These are phyloP conservation scores for Blastobotrys apis DNA, from an alignment of 1,139 yeast species.

Conservation along the genomic window DNA sequence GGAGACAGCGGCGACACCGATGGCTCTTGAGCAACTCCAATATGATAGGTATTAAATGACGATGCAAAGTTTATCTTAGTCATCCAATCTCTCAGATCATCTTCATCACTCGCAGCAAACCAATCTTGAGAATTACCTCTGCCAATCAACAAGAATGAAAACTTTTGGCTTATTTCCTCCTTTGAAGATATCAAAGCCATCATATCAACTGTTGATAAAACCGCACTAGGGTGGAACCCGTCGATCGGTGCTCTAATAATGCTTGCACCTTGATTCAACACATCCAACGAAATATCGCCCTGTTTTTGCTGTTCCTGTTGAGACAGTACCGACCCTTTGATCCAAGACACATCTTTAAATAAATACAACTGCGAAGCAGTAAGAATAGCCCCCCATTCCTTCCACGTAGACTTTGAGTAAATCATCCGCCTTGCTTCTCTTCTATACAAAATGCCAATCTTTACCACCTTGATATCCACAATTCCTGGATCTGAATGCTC, in stretches of 20 bases:
- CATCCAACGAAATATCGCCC: constrained; percentile 10
- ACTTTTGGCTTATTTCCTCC: constrained; percentile 16
- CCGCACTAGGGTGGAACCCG: constrained; percentile 38
- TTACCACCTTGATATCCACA: constrained; percentile 39
- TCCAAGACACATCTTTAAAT: constrained; percentile 41
- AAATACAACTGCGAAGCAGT: constrained; percentile 41
- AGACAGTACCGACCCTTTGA: constrained; percentile 25
- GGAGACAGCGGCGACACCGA: neutral
- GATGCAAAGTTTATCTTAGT: constrained; percentile 52
- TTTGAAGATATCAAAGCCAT: constrained; percentile 33
- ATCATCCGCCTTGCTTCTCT: constrained; percentile 37
- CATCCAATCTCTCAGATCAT: constrained; percentile 53
- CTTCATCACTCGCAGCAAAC: constrained; percentile 33
- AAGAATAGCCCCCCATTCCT: constrained; percentile 42
- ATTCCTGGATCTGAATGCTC: constrained; percentile 36
- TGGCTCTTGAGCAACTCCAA: constrained; percentile 26
- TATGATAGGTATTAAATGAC: constrained; percentile 45
- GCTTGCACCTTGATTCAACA: constrained; percentile 10
- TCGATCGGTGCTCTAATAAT: constrained; percentile 37
- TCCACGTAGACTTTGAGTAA: constrained; percentile 35
- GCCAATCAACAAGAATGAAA: constrained; percentile 32
- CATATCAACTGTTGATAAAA: constrained; percentile 36
- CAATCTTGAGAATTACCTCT: constrained; percentile 37
- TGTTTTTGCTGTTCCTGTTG: constrained; percentile 10
- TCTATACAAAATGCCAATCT: constrained; percentile 37